These are phyloP conservation scores for Reutealis trisperma DNA, from an alignment of 345 rosid genomes.

Conservation along the genomic window DNA sequence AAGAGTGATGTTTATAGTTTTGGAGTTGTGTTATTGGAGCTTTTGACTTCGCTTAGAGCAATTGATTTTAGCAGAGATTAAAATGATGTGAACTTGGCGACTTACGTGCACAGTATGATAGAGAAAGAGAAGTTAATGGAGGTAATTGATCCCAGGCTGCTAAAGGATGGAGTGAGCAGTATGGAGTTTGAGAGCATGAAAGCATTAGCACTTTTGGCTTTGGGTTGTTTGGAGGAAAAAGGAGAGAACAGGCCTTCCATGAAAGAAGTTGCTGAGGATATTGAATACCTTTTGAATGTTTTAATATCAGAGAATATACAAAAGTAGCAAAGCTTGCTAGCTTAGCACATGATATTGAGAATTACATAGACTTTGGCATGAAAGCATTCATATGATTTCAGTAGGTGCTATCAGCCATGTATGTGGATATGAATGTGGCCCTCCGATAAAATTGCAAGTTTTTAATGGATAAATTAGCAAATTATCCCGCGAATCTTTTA, in stretches of 20 bases:
- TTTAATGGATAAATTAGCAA: no score
- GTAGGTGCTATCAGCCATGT: no score
- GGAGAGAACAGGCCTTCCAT: constrained; percentile 66
- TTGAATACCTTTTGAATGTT: constrained; percentile 41
- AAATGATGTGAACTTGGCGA: constrained; percentile 51
- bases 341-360: no score
- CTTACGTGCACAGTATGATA: constrained; percentile 39
- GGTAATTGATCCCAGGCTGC: constrained; percentile 26
- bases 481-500: no score
- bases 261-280: constrained; percentile 59
- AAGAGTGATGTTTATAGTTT: constrained; percentile 60
- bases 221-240: constrained; percentile 55
- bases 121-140: constrained; percentile 45
- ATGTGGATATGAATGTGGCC: no score
- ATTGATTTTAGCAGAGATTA: constrained; percentile 41
- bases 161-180: constrained; percentile 27
- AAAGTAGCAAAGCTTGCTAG: no score
- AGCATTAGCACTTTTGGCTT: constrained; percentile 46
- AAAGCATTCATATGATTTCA: no score
- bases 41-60: constrained; percentile 48
- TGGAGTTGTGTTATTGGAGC: constrained; percentile 53
- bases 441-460: no score
- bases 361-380: no score
- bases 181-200: constrained; percentile 52
- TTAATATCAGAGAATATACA: no score